These are phyloP conservation scores for Zymoseptoria ardabiliae DNA, from an alignment of 2,329 filamentous ascomycete genomes.

Conservation along the genomic window DNA sequence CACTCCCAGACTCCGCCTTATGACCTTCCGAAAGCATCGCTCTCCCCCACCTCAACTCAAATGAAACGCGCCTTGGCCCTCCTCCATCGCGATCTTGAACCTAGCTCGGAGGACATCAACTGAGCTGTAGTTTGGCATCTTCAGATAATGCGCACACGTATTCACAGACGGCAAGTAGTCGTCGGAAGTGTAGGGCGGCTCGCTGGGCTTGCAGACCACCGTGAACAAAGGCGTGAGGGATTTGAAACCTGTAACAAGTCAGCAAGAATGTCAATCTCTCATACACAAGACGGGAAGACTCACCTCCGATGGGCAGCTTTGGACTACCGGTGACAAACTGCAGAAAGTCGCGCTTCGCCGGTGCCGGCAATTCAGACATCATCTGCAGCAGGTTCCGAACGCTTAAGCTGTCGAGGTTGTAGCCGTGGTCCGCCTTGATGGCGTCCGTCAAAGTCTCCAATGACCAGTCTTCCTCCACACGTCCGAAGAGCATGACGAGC, in stretches of 20 bases:
- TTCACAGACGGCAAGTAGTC: slow-evolving; percentile 99
- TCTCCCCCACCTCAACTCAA: slow-evolving; percentile 38
- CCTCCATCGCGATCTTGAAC: slow-evolving; percentile 77
- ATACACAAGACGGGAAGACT: slow-evolving; percentile 29
- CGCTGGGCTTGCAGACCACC: slow-evolving; percentile 97
- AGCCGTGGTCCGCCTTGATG: slow-evolving; percentile 96
- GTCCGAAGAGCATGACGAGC: slow-evolving; percentile 87
- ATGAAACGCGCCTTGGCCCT: slow-evolving; percentile 97
- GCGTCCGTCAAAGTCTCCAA: slow-evolving; percentile 97
- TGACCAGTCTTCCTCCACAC: slow-evolving; percentile 91
- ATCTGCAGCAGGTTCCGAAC: slow-evolving; percentile 87
- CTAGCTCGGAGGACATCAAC: slow-evolving; percentile 70
- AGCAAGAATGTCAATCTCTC: background rate
- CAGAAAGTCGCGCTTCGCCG: slow-evolving; percentile 82
- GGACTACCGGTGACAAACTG: slow-evolving; percentile 98
- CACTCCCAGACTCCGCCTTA: background rate
- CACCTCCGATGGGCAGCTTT: slow-evolving; percentile 96
- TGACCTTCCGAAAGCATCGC: background rate
- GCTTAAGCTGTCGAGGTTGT: slow-evolving; percentile 95
- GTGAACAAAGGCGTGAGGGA: slow-evolving; percentile 97
- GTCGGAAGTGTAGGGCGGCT: slow-evolving; percentile 85
- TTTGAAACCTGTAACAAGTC: slow-evolving; percentile 67
- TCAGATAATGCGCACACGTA: slow-evolving; percentile 99
- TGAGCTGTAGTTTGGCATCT: slow-evolving; percentile 86
- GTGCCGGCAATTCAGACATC: slow-evolving; percentile 76